Conservation (phyloP, 1,139 yeast genomes). For the Sugiyamaella japonica region DNA sequence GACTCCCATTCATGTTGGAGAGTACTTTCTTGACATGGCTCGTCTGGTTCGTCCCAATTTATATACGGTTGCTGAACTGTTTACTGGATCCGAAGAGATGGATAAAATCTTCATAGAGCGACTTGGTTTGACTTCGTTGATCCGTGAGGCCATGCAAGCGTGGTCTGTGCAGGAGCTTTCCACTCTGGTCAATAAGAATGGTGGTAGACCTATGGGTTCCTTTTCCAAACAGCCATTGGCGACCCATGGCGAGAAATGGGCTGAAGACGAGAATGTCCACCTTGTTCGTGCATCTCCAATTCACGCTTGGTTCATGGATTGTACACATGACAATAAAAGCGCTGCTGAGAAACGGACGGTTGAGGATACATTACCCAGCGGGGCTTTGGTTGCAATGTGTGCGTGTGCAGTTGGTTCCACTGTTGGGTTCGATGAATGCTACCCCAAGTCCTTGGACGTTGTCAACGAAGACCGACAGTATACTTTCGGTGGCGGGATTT, state of each 20-base stretch:
- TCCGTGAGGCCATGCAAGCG: slow-evolving; percentile 97
- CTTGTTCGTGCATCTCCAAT: slow-evolving; percentile 68
- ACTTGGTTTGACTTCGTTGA: slow-evolving; percentile 80
- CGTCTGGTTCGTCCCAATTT: slow-evolving; percentile 79
- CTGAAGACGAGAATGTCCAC: slow-evolving; percentile 35
- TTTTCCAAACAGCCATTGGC: slow-evolving; percentile 44
- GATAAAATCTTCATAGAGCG: slow-evolving; percentile 89
- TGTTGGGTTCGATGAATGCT: slow-evolving; percentile 91
- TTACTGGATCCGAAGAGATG: slow-evolving; percentile 88
- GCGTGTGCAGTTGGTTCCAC: slow-evolving; percentile 94
- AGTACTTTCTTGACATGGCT: slow-evolving; percentile 82
- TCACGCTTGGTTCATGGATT: slow-evolving; percentile 95
- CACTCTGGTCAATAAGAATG: slow-evolving; percentile 83
- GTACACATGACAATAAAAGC: slow-evolving; percentile 93
- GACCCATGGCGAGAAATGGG: slow-evolving; percentile 25
- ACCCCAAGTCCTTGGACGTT: slow-evolving; percentile 75
- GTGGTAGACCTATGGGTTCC: slow-evolving; percentile 95
- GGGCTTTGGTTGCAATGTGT: slow-evolving; percentile 91
- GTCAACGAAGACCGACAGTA: slow-evolving; percentile 77
- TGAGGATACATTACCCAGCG: slow-evolving; percentile 92
- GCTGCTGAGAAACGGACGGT: slow-evolving; percentile 88
- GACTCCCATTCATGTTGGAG: slow-evolving; percentile 94
- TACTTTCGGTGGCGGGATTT: slow-evolving; percentile 67
- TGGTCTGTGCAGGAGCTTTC: slow-evolving; percentile 87
- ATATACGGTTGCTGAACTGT: slow-evolving; percentile 91